Evolutionary conservation across 495 filamentous ascomycete genomes (phyloP).

Genomic region (Aspergillus avenaceus): DNA sequence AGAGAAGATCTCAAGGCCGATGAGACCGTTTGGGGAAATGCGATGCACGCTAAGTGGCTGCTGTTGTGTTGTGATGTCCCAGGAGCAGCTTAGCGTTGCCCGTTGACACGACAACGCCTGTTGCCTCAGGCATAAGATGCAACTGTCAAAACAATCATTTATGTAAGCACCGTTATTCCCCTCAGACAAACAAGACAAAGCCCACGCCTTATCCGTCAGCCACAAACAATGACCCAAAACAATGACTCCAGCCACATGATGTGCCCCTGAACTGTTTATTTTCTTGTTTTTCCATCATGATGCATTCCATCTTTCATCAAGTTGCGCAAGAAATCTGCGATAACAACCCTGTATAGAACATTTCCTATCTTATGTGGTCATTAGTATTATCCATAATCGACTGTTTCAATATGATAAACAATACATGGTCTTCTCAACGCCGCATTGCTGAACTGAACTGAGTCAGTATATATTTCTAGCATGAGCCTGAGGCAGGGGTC

Average conservation of each 20-base stretch:
- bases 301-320: too few species aligned
- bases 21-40: conserved; percentile 34
- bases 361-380: too few species aligned
- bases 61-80: conserved; percentile 42
- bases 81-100: conserved; percentile 25
- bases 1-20: conserved; percentile 26
- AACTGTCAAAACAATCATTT: conserved; percentile 11
- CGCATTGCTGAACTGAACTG: too few species aligned
- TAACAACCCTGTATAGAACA: too few species aligned
- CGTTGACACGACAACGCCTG: conserved; percentile 41
- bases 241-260: neutral
- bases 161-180: neutral
- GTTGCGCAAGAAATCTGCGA: too few species aligned
- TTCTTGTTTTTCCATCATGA: too few species aligned
- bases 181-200: neutral
- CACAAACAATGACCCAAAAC: neutral
- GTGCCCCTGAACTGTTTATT: too few species aligned
- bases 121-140: conserved; percentile 12
- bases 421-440: too few species aligned
- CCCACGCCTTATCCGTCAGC: neutral
- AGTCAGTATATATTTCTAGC: too few species aligned
- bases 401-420: too few species aligned
- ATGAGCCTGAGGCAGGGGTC: too few species aligned
- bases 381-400: too few species aligned
- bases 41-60: conserved; percentile 33